These are phyloP conservation scores for Akebia trifoliata DNA, from an alignment of 164 flowering plant genomes.

Conservation along the genomic window DNA sequence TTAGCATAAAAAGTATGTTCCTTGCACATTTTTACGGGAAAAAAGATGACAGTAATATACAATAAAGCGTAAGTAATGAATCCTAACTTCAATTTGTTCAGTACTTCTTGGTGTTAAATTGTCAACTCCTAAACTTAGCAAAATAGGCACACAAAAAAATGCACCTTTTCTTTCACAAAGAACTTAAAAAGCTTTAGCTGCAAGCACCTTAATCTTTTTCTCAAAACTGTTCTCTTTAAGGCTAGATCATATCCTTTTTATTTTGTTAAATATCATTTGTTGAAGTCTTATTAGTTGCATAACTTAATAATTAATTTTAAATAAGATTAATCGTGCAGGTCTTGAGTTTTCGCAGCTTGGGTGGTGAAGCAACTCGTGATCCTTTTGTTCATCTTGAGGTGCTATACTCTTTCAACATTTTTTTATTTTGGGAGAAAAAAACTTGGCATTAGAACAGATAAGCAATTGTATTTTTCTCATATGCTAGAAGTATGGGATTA, in stretches of 20 bases:
- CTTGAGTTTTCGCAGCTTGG: slow-evolving; percentile 45
- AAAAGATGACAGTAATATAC: neutral
- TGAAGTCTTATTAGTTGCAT: neutral
- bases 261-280: neutral
- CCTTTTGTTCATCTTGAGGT: slow-evolving; percentile 49
- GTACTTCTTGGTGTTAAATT: too few species aligned
- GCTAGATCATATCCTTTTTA: neutral
- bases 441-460: too few species aligned
- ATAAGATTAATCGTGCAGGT: slow-evolving; percentile 32
- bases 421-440: too few species aligned
- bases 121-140: neutral
- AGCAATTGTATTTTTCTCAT: too few species aligned
- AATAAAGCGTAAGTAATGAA: neutral
- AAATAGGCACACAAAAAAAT: neutral
- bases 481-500: too few species aligned
- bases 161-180: neutral
- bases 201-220: neutral
- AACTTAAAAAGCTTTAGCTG: neutral
- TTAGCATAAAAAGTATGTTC: neutral
- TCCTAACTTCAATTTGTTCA: too few species aligned
- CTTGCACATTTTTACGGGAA: neutral
- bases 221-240: neutral
- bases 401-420: slow-evolving; percentile 4
- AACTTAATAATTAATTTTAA: neutral
- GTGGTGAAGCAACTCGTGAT: slow-evolving; percentile 32